Base-by-base conservation (phyloP, 179 eudicot genomes). In the Drosera spatulata region DNA sequence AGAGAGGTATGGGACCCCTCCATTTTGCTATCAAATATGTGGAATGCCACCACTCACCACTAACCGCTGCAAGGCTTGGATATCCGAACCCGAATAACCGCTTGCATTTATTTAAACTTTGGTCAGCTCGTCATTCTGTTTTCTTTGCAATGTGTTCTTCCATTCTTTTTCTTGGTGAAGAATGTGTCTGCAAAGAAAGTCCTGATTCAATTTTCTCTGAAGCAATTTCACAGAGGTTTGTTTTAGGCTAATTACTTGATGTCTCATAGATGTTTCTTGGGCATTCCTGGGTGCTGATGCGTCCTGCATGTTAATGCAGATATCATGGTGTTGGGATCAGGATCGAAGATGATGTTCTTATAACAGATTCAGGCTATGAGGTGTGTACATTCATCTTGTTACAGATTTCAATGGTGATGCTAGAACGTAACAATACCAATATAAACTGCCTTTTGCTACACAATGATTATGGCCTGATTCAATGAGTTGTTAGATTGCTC, bases 311-410 rank as follows among this genome's bases (percentile, higher is more conserved):
- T 5, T 50, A 33, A 60, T 75, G 80, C 85, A 91, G 97, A 74
- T 91, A 83, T 70, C 87, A 58, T 64, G 95, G 96, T 71, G 85
- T 91, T 64, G 98, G 98, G 66, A 88, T 91, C 68, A 85, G 98
- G 72, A 84, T 91, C 53, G 98, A 91, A 69, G 98, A 91, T 56
- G 98, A 91, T 71, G 82, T 91, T 66, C 87, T 91, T 38, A 88
- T 91, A 52, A 91, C 98, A 12, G 98, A 91, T 52, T 69, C 81
- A 41, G 95, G 98, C 66, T 75, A 78, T 14, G 96, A 91, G 91
- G 98, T 91, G 77, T 11, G 48, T 50, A 51, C 57, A 58, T 39
- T 60, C n/a, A 47, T 39, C 46, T 45, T 62, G 38, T 12, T 10
- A 11, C 8, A 10, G 33, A 2, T 41, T 54, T 7, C 46, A 3